A percentile compares a stretch with the other conserved stretches of the same genome.
Conservation (phyloP, 2,329 filamentous ascomycete genomes). For the Colletotrichum scovillei region DNA sequence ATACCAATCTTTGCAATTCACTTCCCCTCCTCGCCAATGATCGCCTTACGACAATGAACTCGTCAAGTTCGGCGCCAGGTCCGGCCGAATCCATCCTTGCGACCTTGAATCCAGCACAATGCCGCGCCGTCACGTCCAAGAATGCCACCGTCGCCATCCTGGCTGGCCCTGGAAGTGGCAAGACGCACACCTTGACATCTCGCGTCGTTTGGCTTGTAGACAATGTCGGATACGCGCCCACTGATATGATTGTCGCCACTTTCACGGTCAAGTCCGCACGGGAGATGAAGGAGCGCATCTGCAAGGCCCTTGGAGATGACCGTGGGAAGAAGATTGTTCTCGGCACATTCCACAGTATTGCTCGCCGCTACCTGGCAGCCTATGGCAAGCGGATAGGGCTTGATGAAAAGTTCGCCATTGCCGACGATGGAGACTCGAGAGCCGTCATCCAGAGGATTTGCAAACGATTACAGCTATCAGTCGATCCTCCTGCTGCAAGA, state of each 20-base stretch:
- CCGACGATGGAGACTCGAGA: slow-evolving; percentile 83
- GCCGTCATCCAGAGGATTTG: slow-evolving; percentile 86
- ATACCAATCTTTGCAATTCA: background rate
- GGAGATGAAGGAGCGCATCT: slow-evolving; percentile 93
- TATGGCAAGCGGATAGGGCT: slow-evolving; percentile 90
- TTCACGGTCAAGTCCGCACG: slow-evolving; percentile 95
- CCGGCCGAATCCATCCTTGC: slow-evolving; percentile 51
- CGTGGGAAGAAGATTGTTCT: slow-evolving; percentile 82
- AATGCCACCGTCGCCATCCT: slow-evolving; percentile 72
- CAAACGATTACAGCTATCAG: slow-evolving; percentile 74
- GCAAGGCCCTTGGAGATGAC: slow-evolving; percentile 81
- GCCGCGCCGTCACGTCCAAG: slow-evolving; percentile 64
- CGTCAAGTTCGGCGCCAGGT: slow-evolving; percentile 31
- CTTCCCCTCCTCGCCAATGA: slow-evolving; percentile 6
- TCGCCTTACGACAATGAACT: slow-evolving; percentile 16
- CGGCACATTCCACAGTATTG: slow-evolving; percentile 95
- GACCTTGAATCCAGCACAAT: slow-evolving; percentile 66
- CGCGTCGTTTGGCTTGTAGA: slow-evolving; percentile 90
- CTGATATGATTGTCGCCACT: slow-evolving; percentile 93
- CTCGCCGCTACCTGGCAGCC: slow-evolving; percentile 82
- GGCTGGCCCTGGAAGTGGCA: slow-evolving; percentile 79
- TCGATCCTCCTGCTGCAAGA: slow-evolving; percentile 78
- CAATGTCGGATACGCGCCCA: slow-evolving; percentile 77
- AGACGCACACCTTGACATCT: slow-evolving; percentile 94
- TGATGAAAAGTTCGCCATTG: slow-evolving; percentile 87